A percentile compares a stretch with the other conserved stretches of the same genome.
phyloP scores from a whole-genome alignment of 1,284 basidiomycete species.

The Ganoderma leucocontextum region DNA sequence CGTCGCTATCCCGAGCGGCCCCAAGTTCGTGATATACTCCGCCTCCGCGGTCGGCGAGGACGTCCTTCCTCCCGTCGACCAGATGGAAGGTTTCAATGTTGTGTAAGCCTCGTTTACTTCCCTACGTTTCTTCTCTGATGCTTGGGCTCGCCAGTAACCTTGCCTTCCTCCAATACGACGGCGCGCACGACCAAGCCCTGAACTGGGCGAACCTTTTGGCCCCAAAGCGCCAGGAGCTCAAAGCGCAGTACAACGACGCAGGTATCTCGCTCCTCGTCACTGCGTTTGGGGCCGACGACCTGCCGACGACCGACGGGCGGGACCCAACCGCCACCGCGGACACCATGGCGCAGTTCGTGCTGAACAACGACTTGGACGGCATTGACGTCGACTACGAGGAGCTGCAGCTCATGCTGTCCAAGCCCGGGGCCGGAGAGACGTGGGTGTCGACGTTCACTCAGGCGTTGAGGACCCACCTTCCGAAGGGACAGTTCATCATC shows the following conservation, averaged over 20 bases:
- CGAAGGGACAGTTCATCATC: slow-evolving; percentile 43
- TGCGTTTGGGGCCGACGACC: slow-evolving; percentile 58
- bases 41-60: slow-evolving; percentile 10
- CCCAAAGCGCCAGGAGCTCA: slow-evolving; percentile 44
- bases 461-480: slow-evolving; percentile 33
- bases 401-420: slow-evolving; percentile 4
- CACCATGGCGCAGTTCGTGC: slow-evolving; percentile 52
- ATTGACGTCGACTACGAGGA: slow-evolving; percentile 66
- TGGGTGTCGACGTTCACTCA: slow-evolving; percentile 45
- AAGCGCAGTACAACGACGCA: slow-evolving; percentile 51
- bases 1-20: slow-evolving; percentile 6
- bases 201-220: slow-evolving; percentile 48
- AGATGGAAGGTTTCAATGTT: slow-evolving; percentile 53
- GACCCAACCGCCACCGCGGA: slow-evolving; percentile 52
- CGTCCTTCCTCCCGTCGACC: slow-evolving; percentile 22
- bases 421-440: slow-evolving; percentile 33
- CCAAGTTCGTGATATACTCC: slow-evolving; percentile 28
- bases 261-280: slow-evolving; percentile 57
- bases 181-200: slow-evolving; percentile 52
- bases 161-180: slow-evolving; percentile 51
- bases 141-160: slow-evolving; percentile 29
- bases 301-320: slow-evolving; percentile 54
- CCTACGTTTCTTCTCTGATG: background rate
- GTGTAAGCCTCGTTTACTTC: slow-evolving; percentile 45
- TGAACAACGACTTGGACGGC: slow-evolving; percentile 51